Conservation (phyloP, 192 early-diverging fungal species). For the Geosiphon pyriformis region DNA sequence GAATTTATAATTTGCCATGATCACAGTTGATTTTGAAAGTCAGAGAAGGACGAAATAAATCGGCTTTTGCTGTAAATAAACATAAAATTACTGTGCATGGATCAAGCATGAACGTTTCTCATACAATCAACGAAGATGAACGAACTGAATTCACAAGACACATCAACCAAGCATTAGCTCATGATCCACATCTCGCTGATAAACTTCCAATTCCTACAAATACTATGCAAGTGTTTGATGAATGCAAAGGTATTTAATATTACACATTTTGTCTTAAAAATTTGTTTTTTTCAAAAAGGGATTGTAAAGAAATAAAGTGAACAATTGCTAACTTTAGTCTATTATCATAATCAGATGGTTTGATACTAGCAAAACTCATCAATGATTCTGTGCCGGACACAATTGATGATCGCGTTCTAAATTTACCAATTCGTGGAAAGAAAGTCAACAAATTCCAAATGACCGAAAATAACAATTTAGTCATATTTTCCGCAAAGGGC, state of each 20-base stretch:
- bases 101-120: constrained; percentile 79
- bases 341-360: constrained; percentile 71
- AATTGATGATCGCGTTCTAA: constrained; percentile 98
- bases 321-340: no score
- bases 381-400: constrained; percentile 95
- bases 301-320: no score
- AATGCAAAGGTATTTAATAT: constrained; percentile 66
- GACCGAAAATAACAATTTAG: constrained; percentile 99
- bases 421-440: constrained; percentile 58
- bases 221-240: constrained; percentile 96
- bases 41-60: constrained; percentile 42
- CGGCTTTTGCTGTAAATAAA: constrained; percentile 50
- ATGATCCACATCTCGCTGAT: constrained; percentile 77
- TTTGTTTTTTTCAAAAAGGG: no score
- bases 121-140: constrained; percentile 99
- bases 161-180: constrained; percentile 80
- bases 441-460: constrained; percentile 93
- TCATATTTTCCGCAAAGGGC: constrained; percentile 97
- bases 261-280: no score
- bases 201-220: constrained; percentile 87
- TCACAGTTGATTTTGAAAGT: constrained; percentile 49
- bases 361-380: constrained; percentile 95
- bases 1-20: background rate
- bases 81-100: constrained; percentile 87
- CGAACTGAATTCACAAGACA: constrained; percentile 93